Conservation (phyloP, 208 protist genomes). For the Crithidia sp. region DNA sequence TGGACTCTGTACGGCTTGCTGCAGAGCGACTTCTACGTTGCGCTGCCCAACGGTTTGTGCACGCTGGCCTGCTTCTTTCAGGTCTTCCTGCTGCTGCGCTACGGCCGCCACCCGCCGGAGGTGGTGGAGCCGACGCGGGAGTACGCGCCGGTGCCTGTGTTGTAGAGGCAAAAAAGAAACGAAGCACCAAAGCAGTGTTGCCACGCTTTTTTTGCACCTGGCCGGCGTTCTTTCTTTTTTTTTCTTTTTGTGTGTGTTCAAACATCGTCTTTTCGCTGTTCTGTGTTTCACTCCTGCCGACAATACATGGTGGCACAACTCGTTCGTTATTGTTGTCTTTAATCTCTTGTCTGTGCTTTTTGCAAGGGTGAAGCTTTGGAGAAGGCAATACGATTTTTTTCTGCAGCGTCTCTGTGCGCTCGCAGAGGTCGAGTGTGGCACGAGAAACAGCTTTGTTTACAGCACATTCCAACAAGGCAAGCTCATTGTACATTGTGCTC, state of each 20-base stretch:
- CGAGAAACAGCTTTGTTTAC: too few relatives aligned
- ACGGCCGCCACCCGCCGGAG: constrained; percentile 43
- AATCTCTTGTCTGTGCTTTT: too few relatives aligned
- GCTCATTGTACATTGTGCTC: too few relatives aligned
- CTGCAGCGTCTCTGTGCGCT: too few relatives aligned
- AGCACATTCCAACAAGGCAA: too few relatives aligned
- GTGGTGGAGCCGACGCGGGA: constrained; percentile 15
- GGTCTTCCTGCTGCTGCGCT: constrained; percentile 51
- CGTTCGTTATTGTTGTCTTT: neutral
- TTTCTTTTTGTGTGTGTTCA: neutral
- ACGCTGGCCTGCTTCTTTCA: constrained; percentile 60
- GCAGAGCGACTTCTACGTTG: constrained; percentile 48
- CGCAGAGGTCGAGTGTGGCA: too few relatives aligned
- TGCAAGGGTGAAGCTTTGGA: neutral
- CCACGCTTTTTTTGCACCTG: neutral
- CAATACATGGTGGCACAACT: neutral
- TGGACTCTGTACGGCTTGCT: constrained; percentile 68
- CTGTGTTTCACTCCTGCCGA: neutral
- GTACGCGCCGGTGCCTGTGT: constrained; percentile 27
- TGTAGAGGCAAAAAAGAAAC: neutral
- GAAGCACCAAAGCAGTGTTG: neutral
- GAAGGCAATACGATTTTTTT: too few relatives aligned
- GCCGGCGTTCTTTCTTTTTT: neutral
- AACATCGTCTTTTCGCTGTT: neutral
- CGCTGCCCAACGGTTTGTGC: constrained; percentile 51